These are phyloP conservation scores for Breynia disticha DNA, from an alignment of 441 rosid species.

Conservation along the genomic window DNA sequence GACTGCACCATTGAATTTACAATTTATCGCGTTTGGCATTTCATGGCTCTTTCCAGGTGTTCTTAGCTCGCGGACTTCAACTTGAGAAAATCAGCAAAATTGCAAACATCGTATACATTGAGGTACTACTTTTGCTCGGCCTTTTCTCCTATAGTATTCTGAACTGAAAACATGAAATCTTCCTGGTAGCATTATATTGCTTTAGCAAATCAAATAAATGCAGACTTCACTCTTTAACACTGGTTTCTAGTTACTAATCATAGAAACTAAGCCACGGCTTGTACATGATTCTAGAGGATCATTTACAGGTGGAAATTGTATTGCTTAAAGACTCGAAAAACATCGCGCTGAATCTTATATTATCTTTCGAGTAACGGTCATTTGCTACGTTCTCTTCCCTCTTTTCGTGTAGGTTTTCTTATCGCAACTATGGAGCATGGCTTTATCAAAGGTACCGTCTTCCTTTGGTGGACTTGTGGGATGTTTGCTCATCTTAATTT, in stretches of 20 bases:
- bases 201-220: too few relatives aligned
- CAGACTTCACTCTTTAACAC: too few relatives aligned
- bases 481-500: conserved; percentile 54
- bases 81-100: conserved; percentile 82
- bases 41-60: conserved; percentile 32
- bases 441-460: conserved; percentile 28
- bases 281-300: too few relatives aligned
- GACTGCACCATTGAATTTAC: not conserved
- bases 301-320: too few relatives aligned
- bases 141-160: not conserved
- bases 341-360: too few relatives aligned
- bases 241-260: too few relatives aligned
- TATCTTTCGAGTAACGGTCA: too few relatives aligned
- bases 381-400: too few relatives aligned
- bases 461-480: conserved; percentile 60
- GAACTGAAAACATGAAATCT: not conserved
- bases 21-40: not conserved
- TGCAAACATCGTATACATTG: conserved; percentile 51
- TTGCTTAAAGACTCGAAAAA: too few relatives aligned
- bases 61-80: conserved; percentile 77
- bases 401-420: conserved; percentile 44
- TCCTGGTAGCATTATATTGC: too few relatives aligned
- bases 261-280: too few relatives aligned
- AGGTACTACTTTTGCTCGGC: conserved; percentile 29
- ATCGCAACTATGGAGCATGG: conserved; percentile 46